phyloP scores from a whole-genome alignment of 2,329 filamentous ascomycete genomes.

The Bisporella sp. region DNA sequence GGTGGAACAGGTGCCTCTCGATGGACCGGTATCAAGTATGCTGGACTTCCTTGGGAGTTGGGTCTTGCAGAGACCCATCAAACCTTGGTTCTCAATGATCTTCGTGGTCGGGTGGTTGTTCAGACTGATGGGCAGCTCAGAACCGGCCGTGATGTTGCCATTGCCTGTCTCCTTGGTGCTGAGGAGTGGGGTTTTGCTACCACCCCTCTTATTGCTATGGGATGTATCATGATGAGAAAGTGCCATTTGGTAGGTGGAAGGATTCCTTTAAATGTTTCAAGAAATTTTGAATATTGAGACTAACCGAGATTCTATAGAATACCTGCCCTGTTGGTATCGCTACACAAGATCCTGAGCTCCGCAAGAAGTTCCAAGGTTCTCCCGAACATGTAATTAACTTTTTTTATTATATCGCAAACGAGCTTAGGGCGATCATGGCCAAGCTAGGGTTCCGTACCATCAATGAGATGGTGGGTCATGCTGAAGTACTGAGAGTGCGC shows the following conservation, averaged over 20 bases:
- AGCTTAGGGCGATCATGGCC: slow-evolving; percentile 94
- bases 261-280: neutral
- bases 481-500: slow-evolving; percentile 76
- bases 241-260: slow-evolving; percentile 8
- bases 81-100: slow-evolving; percentile 89
- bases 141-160: slow-evolving; percentile 87
- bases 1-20: slow-evolving; percentile 93
- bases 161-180: slow-evolving; percentile 91
- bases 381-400: slow-evolving; percentile 98
- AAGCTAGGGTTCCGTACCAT: slow-evolving; percentile 90
- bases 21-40: slow-evolving; percentile 99
- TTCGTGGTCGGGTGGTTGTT: slow-evolving; percentile 90
- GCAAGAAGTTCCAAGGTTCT: slow-evolving; percentile 88
- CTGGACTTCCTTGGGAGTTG: slow-evolving; percentile 91
- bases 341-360: slow-evolving; percentile 87
- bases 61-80: slow-evolving; percentile 97
- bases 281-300: neutral
- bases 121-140: slow-evolving; percentile 94
- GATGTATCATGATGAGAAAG: slow-evolving; percentile 91
- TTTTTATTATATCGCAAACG: slow-evolving; percentile 88
- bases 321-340: slow-evolving; percentile 90
- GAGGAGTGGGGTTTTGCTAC: slow-evolving; percentile 98
- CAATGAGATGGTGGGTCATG: slow-evolving; percentile 96
- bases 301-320: slow-evolving; percentile 39
- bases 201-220: slow-evolving; percentile 91